A percentile compares a stretch with the other conserved stretches of the same genome.
phyloP scores from a whole-genome alignment of 257 asterid species.

The Galeopsis tetrahit region DNA sequence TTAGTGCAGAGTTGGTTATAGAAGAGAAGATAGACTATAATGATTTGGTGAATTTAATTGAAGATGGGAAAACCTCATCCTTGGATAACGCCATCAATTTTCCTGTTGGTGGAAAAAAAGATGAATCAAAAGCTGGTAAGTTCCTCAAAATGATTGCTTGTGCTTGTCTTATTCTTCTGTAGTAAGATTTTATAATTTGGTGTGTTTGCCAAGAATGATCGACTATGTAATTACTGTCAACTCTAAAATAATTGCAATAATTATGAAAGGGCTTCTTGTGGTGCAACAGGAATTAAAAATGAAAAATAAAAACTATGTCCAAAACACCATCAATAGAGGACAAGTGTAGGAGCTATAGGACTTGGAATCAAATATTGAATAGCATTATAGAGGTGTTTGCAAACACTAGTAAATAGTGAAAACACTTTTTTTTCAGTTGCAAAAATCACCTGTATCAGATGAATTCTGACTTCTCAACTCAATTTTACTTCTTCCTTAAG shows the following conservation, averaged over 20 bases:
- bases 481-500: not conserved
- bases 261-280: constrained; percentile 1
- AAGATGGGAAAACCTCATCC: constrained; percentile 44
- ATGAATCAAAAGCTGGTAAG: constrained; percentile 50
- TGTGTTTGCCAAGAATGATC: not conserved
- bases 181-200: not conserved
- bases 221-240: not conserved
- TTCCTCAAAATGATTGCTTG: constrained; percentile 24
- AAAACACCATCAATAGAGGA: not conserved
- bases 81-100: constrained; percentile 37
- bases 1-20: constrained; percentile 83
- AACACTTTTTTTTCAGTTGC: too few species aligned
- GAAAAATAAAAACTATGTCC: not conserved
- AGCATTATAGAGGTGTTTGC: not conserved
- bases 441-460: too few species aligned
- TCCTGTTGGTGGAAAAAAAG: constrained; percentile 37
- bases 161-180: constrained; percentile 9
- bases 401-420: too few species aligned
- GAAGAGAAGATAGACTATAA: constrained; percentile 86
- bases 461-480: constrained; percentile 7
- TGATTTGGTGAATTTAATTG: constrained; percentile 69
- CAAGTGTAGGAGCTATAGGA: not conserved
- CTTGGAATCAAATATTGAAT: constrained; percentile 9
- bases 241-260: not conserved
- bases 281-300: not conserved